These are phyloP conservation scores for Moringa oleifera DNA, from an alignment of 345 rosid species.

Conservation along the genomic window DNA sequence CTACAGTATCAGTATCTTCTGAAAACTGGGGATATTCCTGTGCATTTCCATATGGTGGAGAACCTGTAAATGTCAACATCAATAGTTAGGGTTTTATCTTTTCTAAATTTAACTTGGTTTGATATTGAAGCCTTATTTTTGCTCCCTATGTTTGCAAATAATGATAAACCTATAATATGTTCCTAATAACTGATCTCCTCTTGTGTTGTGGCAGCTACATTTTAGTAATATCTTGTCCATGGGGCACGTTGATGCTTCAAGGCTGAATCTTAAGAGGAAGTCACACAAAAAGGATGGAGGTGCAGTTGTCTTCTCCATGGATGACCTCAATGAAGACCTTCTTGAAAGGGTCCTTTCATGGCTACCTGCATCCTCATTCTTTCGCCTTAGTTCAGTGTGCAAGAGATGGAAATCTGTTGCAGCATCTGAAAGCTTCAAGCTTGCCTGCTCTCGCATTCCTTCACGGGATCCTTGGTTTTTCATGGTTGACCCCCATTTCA, in stretches of 20 bases:
- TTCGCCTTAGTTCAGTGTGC: slow-evolving; percentile 67
- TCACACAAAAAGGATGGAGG: slow-evolving; percentile 24
- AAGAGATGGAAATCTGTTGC: slow-evolving; percentile 76
- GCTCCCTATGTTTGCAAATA: slow-evolving; percentile 1
- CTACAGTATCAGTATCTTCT: too few species aligned
- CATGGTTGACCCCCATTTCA: slow-evolving; percentile 46
- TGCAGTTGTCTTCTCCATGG: slow-evolving; percentile 38
- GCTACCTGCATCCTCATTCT: slow-evolving; percentile 69
- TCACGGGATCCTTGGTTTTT: slow-evolving; percentile 81
- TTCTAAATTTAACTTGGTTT: not conserved
- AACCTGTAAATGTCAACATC: slow-evolving; percentile 3
- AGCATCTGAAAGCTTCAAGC: slow-evolving; percentile 61
- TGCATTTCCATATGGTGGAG: too few species aligned
- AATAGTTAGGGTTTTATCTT: slow-evolving; percentile 7
- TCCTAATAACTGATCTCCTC: slow-evolving; percentile 4
- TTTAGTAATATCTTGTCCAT: slow-evolving; percentile 16
- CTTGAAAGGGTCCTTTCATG: slow-evolving; percentile 82
- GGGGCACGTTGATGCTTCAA: slow-evolving; percentile 27
- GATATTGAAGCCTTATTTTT: slow-evolving; percentile 3
- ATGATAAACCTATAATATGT: not conserved
- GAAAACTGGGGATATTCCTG: too few species aligned
- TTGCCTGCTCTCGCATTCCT: slow-evolving; percentile 68
- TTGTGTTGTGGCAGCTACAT: slow-evolving; percentile 15
- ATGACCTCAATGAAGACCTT: slow-evolving; percentile 68
- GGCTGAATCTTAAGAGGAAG: slow-evolving; percentile 52